Conservation (phyloP, 1,284 basidiomycete genomes). For the Amylostereum chailletii region DNA sequence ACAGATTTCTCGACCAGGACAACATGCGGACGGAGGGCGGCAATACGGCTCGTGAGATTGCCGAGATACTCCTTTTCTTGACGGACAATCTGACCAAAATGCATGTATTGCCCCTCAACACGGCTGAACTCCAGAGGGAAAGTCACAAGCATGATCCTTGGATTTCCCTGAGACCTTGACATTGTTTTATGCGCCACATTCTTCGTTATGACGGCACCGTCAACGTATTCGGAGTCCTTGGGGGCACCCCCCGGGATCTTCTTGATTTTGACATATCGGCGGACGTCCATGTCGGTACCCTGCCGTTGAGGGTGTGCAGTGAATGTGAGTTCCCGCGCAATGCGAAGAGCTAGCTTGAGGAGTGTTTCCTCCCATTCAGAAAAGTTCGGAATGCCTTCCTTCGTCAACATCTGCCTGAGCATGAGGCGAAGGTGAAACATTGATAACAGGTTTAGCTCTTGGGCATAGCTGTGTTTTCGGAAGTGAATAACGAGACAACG, state of each 20-base stretch:
- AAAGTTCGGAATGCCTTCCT: slow-evolving; percentile 68
- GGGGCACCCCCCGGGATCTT: slow-evolving; percentile 94
- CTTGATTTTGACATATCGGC: slow-evolving; percentile 97
- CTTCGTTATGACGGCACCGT: slow-evolving; percentile 96
- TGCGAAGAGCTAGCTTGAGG: slow-evolving; percentile 69
- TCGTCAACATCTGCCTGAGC: slow-evolving; percentile 81
- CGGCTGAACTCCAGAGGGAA: slow-evolving; percentile 95
- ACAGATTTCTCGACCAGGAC: slow-evolving; percentile 91
- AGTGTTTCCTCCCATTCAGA: slow-evolving; percentile 83
- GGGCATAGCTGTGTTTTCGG: slow-evolving; percentile 48
- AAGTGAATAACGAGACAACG: neutral
- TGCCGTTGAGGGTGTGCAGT: slow-evolving; percentile 66
- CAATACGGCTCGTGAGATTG: slow-evolving; percentile 84
- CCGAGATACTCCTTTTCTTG: slow-evolving; percentile 95
- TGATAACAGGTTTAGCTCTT: slow-evolving; percentile 77
- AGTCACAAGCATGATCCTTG: slow-evolving; percentile 92
- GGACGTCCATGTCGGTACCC: slow-evolving; percentile 90
- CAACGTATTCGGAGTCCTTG: slow-evolving; percentile 91
- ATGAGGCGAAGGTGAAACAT: slow-evolving; percentile 84
- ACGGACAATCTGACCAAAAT: slow-evolving; percentile 85
- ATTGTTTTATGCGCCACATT: slow-evolving; percentile 95
- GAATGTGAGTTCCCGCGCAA: slow-evolving; percentile 72
- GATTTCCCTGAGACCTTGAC: slow-evolving; percentile 63
- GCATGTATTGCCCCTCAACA: slow-evolving; percentile 90
- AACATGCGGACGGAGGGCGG: slow-evolving; percentile 86